Base-by-base conservation (phyloP, 441 rosid species). In the Eruca vesicaria region DNA sequence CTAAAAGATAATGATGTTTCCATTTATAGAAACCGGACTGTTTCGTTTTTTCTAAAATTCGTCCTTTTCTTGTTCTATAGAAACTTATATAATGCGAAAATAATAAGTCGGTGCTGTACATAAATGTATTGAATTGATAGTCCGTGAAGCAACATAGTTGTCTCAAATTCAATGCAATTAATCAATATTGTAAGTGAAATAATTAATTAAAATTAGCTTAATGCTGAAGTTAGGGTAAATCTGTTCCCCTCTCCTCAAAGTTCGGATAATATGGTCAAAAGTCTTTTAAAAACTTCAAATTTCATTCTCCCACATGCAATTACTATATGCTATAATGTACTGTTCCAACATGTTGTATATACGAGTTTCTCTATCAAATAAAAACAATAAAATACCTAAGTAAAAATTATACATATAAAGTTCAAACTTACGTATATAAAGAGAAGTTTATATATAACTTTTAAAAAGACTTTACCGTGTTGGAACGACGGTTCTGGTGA, bases 321-420 rank as follows among this genome's bases (percentile, higher is more conserved):
- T 48, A 48, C 55, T 48, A 7, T 16, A 48, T 15, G 55, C 21
- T 66, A 28, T 60, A 72, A 61, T 67, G 70, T 53, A 78, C 64
- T 67, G 26, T 66, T 72, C 20, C 9, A 15, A 48, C 53, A 50
- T 76, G 28, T 65, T 70, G 53, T 48, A 48, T 48, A 48, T 18
- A 10, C 20, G 53, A 48, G 20, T 48, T 48, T 48, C 48, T 41
- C 48, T 41, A 41, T 41, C 5, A 41, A 41, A 41, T 41, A 41
- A 23, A 23, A 23, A 23, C 14, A 58, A 67, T 9, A 16, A 45
- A 20, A 48, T 48, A 48, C 11, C 4, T 48, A 48, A 48, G 21
- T 16, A 48, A 48, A 48, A 16, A 2, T 15, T 45, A 16, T 16
- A 48, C 8, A 45, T 16, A 16, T 16, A 16, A 48, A 48, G 10